These are phyloP conservation scores for Cryptosporidium sp. DNA, from an alignment of 169 alveolate species.

Conservation along the genomic window DNA sequence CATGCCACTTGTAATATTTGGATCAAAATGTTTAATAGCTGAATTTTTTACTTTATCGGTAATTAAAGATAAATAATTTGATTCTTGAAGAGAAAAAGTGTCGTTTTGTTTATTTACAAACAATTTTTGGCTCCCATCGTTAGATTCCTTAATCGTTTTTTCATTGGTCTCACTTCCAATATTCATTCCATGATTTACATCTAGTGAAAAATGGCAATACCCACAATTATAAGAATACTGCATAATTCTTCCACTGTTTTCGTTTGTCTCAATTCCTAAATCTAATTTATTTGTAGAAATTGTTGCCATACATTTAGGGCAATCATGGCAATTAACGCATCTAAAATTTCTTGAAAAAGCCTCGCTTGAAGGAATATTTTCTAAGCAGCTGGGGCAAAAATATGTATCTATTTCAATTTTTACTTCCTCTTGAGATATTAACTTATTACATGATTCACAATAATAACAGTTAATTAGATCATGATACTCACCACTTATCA, in stretches of 20 bases:
- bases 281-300: background rate
- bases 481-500: slow-evolving; percentile 6
- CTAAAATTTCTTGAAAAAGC: slow-evolving; percentile 79
- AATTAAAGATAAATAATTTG: background rate
- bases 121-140: background rate
- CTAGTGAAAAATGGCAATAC: slow-evolving; percentile 13
- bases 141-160: background rate
- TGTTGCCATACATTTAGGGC: slow-evolving; percentile 79
- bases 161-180: background rate
- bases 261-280: background rate
- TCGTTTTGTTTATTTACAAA: background rate
- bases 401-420: slow-evolving; percentile 82
- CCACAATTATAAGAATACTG: background rate
- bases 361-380: slow-evolving; percentile 80
- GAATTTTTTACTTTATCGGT: background rate
- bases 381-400: slow-evolving; percentile 81
- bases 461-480: slow-evolving; percentile 43
- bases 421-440: slow-evolving; percentile 36
- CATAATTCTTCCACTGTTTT: background rate
- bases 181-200: background rate
- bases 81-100: background rate
- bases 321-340: slow-evolving; percentile 78
- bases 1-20: background rate
- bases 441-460: slow-evolving; percentile 66
- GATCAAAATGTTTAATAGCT: background rate